phyloP scores from a whole-genome alignment of 108 stramenopile species.

The Chaetoceros tenuissimus region DNA sequence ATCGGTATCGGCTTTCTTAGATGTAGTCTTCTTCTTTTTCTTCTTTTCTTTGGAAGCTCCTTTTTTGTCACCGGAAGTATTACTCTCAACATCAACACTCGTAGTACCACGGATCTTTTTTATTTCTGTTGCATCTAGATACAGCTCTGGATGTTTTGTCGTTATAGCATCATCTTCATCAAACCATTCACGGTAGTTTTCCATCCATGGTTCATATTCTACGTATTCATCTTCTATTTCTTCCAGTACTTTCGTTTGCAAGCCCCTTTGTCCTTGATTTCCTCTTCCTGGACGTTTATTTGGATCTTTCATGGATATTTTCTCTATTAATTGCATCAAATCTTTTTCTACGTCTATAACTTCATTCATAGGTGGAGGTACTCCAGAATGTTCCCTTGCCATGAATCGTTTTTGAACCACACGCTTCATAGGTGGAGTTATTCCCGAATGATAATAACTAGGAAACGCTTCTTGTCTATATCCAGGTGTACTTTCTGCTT shows the following conservation, averaged over 20 bases:
- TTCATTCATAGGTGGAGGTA: conserved; percentile 50
- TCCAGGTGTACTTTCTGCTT: conserved; percentile 57
- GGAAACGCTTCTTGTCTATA: conserved; percentile 51
- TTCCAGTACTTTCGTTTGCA: conserved; percentile 53
- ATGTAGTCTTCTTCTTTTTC: conserved; percentile 1
- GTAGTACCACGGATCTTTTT: conserved; percentile 25
- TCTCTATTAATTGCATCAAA: conserved; percentile 50
- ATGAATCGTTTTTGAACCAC: conserved; percentile 80
- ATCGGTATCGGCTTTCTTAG: neutral
- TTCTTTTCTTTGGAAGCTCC: conserved; percentile 10
- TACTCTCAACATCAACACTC: neutral
- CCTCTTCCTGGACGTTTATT: neutral
- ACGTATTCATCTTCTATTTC: conserved; percentile 77
- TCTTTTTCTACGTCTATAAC: conserved; percentile 61
- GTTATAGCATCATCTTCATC: conserved; percentile 37
- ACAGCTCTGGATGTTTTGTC: conserved; percentile 69
- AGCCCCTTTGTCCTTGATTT: conserved; percentile 2
- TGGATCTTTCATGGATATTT: conserved; percentile 25
- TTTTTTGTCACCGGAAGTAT: conserved; percentile 11
- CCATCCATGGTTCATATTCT: conserved; percentile 85
- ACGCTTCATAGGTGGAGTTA: conserved; percentile 79
- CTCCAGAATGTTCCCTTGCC: conserved; percentile 48
- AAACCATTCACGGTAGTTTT: conserved; percentile 50
- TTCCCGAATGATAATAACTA: conserved; percentile 70
- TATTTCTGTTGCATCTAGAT: conserved; percentile 50